A percentile compares a stretch with the other conserved stretches of the same genome.
Evolutionary conservation across 148 eudicot genomes (phyloP).

Genomic region (Chenopodium berlandieri): DNA sequence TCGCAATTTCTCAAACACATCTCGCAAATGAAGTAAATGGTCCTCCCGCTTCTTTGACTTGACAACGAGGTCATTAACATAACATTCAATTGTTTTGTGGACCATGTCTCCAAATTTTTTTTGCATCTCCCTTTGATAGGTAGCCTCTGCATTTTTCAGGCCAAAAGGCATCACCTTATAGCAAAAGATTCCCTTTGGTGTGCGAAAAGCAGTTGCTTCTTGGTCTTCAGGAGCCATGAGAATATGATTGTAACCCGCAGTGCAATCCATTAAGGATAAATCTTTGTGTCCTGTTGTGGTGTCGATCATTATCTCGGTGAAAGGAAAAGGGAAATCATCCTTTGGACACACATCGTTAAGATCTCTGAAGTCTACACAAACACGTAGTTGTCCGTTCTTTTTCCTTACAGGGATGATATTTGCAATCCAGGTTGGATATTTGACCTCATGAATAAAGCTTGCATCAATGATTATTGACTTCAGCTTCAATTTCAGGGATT

Average conservation of each 20-base stretch:
- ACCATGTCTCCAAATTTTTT: slow-evolving; percentile 9
- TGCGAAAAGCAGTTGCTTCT: slow-evolving; percentile 6
- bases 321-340: no score
- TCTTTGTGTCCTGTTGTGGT: neutral
- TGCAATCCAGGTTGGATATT: no score
- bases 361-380: no score
- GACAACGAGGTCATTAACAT: slow-evolving; percentile 8
- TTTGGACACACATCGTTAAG: no score
- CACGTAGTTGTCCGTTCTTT: no score
- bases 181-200: slow-evolving; percentile 12
- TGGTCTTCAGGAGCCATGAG: slow-evolving; percentile 1
- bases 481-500: no score
- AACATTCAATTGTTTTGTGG: slow-evolving; percentile 14
- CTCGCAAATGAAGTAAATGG: neutral
- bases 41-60: neutral
- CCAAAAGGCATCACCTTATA: slow-evolving; percentile 4
- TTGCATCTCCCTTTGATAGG: slow-evolving; percentile 18
- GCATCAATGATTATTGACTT: no score
- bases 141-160: neutral
- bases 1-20: slow-evolving; percentile 8
- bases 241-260: slow-evolving; percentile 1
- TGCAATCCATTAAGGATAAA: slow-evolving; percentile 11
- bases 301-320: neutral
- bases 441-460: no score
- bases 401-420: no score